Conservation (phyloP, 202 grass and related monocot genomes). For the Panicum virgatum region DNA sequence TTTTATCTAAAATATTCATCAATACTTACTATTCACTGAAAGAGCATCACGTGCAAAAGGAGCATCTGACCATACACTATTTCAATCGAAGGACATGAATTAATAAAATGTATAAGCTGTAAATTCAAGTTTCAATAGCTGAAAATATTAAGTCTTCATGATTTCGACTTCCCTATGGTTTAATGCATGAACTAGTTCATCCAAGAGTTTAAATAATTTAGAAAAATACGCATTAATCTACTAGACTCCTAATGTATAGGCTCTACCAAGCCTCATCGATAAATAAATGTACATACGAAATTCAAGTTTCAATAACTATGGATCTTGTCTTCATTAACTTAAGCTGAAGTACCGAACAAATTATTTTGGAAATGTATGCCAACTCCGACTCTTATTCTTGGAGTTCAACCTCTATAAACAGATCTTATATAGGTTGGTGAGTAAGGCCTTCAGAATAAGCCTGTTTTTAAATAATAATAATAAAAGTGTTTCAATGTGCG, state of each 20-base stretch:
- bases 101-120: not conserved
- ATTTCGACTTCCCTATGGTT: not conserved
- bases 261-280: not conserved
- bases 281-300: not conserved
- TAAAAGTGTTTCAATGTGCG: not conserved
- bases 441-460: not conserved
- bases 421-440: not conserved
- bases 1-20: not conserved
- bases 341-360: not conserved
- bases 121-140: not conserved
- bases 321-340: not conserved
- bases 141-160: not conserved
- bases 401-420: not conserved
- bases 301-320: too few relatives aligned
- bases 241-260: not conserved
- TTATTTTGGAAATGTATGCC: not conserved
- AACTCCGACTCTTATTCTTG: not conserved
- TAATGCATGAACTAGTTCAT: not conserved
- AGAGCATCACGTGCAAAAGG: too few relatives aligned
- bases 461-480: too few relatives aligned
- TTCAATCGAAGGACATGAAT: not conserved
- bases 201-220: not conserved
- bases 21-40: not conserved
- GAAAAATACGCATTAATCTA: not conserved
- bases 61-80: not conserved